phyloP scores from a whole-genome alignment of 2,329 filamentous ascomycete species.

The Epichloe amarillans region DNA sequence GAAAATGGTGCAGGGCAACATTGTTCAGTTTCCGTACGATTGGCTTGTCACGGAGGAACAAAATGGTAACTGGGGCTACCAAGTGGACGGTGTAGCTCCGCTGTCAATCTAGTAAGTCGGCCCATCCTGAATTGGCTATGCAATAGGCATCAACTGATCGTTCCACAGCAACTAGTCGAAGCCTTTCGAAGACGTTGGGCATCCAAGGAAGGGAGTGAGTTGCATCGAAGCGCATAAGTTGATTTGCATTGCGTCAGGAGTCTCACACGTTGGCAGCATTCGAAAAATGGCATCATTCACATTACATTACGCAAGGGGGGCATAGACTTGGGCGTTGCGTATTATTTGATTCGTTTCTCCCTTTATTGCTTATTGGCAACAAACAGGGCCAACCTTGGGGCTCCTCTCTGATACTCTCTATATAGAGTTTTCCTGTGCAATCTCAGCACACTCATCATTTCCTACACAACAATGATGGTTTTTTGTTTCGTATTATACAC shows the following conservation, averaged over 20 bases:
- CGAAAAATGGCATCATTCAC: background rate
- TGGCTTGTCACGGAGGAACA: slow-evolving; percentile 87
- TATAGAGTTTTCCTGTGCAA: slow-evolving; percentile 2
- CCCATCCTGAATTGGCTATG: too few species aligned
- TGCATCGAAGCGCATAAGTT: slow-evolving; percentile 16
- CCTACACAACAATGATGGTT: background rate
- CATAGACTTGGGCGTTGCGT: slow-evolving; percentile 1
- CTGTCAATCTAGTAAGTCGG: slow-evolving; percentile 84
- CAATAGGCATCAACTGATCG: background rate
- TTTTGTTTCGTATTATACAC: too few species aligned
- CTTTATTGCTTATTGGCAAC: background rate
- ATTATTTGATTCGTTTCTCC: background rate
- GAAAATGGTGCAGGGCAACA: slow-evolving; percentile 68
- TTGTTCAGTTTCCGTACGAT: slow-evolving; percentile 91
- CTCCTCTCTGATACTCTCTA: background rate
- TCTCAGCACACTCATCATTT: background rate
- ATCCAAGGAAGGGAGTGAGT: background rate
- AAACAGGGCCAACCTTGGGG: background rate
- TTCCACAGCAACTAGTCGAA: slow-evolving; percentile 1
- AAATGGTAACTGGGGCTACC: slow-evolving; percentile 92
- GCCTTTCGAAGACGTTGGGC: background rate
- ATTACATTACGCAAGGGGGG: background rate
- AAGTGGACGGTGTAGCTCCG: slow-evolving; percentile 89
- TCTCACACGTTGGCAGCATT: background rate
- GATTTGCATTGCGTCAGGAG: slow-evolving; percentile 8